A percentile compares a stretch with the other conserved stretches of the same genome.
These are phyloP conservation scores for Grosmannia huntii DNA, from an alignment of 2,329 filamentous ascomycete species.

Conservation along the genomic window DNA sequence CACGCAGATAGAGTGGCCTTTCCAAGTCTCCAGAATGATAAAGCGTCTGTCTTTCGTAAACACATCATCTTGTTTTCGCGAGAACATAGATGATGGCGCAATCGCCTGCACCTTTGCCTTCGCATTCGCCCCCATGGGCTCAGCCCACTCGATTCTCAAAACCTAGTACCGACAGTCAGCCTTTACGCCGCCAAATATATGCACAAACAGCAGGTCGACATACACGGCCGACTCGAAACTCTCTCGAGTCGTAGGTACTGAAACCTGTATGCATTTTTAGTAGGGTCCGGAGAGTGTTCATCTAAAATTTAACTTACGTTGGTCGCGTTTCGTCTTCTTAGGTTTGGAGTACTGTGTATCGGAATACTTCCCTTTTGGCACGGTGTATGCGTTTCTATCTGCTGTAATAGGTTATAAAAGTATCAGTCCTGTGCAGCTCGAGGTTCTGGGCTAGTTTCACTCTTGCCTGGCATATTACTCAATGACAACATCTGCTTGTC, in stretches of 20 bases:
- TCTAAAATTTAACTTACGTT: no score
- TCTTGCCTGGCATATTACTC: no score
- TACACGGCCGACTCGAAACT: not conserved
- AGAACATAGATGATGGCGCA: not conserved
- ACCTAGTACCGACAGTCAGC: constrained; percentile 23
- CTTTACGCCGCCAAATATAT: not conserved
- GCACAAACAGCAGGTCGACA: not conserved
- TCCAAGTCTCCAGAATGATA: constrained; percentile 34
- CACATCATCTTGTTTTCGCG: not conserved
- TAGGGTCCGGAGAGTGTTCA: not conserved
- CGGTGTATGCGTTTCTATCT: not conserved
- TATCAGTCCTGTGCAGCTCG: no score
- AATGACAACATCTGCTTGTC: no score
- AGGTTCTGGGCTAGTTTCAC: no score
- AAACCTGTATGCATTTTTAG: not conserved
- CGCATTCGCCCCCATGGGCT: constrained; percentile 28
- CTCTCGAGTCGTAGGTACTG: not conserved
- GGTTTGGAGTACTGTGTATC: not conserved
- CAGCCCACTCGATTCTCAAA: constrained; percentile 43
- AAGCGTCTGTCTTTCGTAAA: constrained; percentile 26
- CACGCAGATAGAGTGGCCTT: constrained; percentile 43
- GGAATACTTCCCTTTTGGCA: no score
- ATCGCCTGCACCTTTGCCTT: not conserved
- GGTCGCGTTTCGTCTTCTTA: not conserved
- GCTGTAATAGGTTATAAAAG: not conserved